phyloP scores from a whole-genome alignment of 2,329 filamentous ascomycete species.

The Emericellopsis cladophorae region DNA sequence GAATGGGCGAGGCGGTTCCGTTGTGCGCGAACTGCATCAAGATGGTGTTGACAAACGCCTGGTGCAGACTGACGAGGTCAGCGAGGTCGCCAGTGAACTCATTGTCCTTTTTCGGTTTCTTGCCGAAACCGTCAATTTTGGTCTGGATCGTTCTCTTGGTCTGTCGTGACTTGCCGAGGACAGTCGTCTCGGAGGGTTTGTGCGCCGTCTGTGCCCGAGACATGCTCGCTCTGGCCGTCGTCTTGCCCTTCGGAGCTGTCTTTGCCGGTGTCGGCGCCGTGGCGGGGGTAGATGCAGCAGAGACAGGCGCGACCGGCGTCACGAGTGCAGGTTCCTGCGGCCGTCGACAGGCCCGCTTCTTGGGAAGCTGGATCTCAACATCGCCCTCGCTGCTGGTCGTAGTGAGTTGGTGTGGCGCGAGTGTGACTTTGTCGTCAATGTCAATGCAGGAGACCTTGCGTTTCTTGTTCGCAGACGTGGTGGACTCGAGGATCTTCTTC shows the following conservation, averaged over 20 bases:
- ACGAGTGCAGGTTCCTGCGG: constrained; percentile 7
- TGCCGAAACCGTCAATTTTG: constrained; percentile 26
- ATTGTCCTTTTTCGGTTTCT: constrained; percentile 9
- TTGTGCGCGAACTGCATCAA: constrained; percentile 59
- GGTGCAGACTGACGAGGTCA: constrained; percentile 52
- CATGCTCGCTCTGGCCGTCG: constrained; percentile 13
- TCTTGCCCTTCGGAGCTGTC: constrained; percentile 14
- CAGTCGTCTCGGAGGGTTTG: constrained; percentile 16
- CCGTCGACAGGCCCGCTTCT: constrained; percentile 16
- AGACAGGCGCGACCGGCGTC: too few species aligned
- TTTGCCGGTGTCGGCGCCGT: constrained; percentile 1
- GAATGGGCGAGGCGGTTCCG: constrained; percentile 47
- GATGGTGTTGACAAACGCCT: constrained; percentile 55
- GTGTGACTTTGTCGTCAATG: constrained; percentile 13
- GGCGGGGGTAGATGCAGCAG: constrained; percentile 1
- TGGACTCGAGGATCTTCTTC: constrained; percentile 19
- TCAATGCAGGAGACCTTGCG: constrained; percentile 18
- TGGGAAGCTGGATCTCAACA: too few species aligned
- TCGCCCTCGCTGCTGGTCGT: constrained; percentile 1
- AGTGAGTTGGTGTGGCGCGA: neutral
- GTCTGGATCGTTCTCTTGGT: constrained; percentile 15
- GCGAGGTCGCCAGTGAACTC: constrained; percentile 37
- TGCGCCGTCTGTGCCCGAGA: constrained; percentile 15
- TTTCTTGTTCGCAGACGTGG: constrained; percentile 18
- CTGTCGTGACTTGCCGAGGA: constrained; percentile 15